Evolutionary conservation across 495 filamentous ascomycete genomes (phyloP), one percentile per base, ranked within the genome.

Genomic region (Polyplosphaeria fusca): DNA sequence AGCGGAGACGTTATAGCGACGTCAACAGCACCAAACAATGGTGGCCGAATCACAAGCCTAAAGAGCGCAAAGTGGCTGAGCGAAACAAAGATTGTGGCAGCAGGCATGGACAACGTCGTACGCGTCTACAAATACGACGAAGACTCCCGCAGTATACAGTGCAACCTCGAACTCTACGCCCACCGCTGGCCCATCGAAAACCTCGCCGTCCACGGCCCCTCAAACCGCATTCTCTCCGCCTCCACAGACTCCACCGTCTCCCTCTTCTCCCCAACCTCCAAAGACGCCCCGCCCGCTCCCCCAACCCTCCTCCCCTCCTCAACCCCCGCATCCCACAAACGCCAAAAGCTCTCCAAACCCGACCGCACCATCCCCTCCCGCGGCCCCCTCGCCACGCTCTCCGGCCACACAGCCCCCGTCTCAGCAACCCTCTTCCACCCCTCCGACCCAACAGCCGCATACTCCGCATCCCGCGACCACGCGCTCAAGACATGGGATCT

Each of bases 401-500:
- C 77, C 1, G 80, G 80, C 18, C 91, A 96, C 76, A 82, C 79
- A 1, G 78, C 78, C 0, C 80, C 86, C 2, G 86, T 91, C 12
- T 84, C 85, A 0, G 83, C 82, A 27, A 86, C 83, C 18, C 80
- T 88, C 30, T 98, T 97, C 75, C 86, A 92, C 67, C 86, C 84
- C 1, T 77, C 79, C 41, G 93, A 96, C 74, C 70, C 83, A 24
- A 96, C 87, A 11, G 86, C 97, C 22, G 92, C 86, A 27, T 96
- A 98, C 77, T 91, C 89, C 0, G 78, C 80, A 2, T 91, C 88
- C 19, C 86, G 86, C 77, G 93, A 97, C 75, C 91, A 95, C 72
- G 86, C 87, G 0, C 75, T 96, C 57, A 84, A 83, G 22, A 97
- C 93, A 0, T 87, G 95, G 81, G 93, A 98, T 75, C 82, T 98